phyloP scores from a whole-genome alignment of 75 land plant genomes.

The Cryptomeria japonica region DNA sequence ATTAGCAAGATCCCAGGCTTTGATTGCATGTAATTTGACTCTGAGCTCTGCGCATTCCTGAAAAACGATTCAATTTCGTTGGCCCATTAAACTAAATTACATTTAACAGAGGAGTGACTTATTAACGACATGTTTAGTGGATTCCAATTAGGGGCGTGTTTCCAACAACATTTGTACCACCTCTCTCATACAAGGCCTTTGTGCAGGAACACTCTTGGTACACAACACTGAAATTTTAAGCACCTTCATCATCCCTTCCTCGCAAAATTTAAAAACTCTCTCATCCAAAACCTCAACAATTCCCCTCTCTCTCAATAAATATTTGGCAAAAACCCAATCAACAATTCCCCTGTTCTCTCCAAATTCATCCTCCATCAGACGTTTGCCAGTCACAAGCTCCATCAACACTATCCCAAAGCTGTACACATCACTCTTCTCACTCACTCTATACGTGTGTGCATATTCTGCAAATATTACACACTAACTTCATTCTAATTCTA shows the following conservation, averaged over 20 bases:
- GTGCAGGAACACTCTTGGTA: constrained; percentile 39
- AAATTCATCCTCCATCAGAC: constrained; percentile 58
- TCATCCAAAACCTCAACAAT: constrained; percentile 37
- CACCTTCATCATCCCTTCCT: constrained; percentile 56
- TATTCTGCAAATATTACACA: constrained; percentile 42
- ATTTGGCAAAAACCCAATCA: constrained; percentile 37
- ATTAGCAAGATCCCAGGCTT: no score
- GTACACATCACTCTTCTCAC: constrained; percentile 80
- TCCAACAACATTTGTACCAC: constrained; percentile 63
- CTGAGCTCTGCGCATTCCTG: no score
- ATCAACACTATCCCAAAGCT: constrained; percentile 80
- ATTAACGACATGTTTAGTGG: background rate
- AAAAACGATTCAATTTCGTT: no score
- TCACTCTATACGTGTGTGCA: constrained; percentile 59
- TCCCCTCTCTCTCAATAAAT: constrained; percentile 24
- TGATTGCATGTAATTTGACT: no score
- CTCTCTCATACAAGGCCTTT: constrained; percentile 62
- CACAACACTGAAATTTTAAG: constrained; percentile 50
- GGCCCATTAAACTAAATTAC: no score
- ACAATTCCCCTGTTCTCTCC: constrained; percentile 71
- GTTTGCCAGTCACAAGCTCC: constrained; percentile 72
- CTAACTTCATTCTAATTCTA: background rate
- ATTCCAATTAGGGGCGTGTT: background rate
- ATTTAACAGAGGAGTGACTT: background rate
- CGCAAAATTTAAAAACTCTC: constrained; percentile 16